phyloP scores from a whole-genome alignment of 2,329 filamentous ascomycete genomes.

The Alternaria viburni region DNA sequence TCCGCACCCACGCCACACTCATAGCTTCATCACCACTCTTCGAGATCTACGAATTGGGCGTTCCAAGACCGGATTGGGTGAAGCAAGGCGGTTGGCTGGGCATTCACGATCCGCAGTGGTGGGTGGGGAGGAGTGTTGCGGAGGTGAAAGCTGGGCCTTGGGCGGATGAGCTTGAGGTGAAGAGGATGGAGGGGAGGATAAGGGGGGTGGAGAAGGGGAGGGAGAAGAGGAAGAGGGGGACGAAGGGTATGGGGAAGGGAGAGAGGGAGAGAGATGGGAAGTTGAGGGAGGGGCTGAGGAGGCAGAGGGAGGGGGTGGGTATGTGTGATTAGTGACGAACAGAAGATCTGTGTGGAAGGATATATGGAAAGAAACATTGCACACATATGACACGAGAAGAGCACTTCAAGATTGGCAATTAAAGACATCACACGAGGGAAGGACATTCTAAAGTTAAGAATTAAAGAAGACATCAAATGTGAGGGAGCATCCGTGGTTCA shows the following conservation, averaged over 20 bases:
- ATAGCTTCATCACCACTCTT: background rate
- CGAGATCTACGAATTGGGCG: conserved; percentile 8
- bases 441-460: background rate
- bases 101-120: conserved; percentile 17
- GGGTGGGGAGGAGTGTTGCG: conserved; percentile 10
- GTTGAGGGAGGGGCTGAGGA: conserved; percentile 14
- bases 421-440: background rate
- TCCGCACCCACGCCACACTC: background rate
- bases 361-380: no score
- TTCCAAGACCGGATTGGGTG: conserved; percentile 8
- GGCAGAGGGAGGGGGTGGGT: background rate
- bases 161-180: conserved; percentile 9
- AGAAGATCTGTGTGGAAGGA: background rate
- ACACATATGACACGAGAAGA: background rate
- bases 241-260: background rate
- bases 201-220: conserved; percentile 5
- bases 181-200: background rate
- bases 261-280: conserved; percentile 11
- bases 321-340: background rate
- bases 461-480: background rate
- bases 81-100: background rate
- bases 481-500: background rate
- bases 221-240: background rate
- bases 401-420: background rate
- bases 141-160: conserved; percentile 18